Base-by-base conservation (phyloP, 1,284 basidiomycete species). In the Golubevia pallescens region DNA sequence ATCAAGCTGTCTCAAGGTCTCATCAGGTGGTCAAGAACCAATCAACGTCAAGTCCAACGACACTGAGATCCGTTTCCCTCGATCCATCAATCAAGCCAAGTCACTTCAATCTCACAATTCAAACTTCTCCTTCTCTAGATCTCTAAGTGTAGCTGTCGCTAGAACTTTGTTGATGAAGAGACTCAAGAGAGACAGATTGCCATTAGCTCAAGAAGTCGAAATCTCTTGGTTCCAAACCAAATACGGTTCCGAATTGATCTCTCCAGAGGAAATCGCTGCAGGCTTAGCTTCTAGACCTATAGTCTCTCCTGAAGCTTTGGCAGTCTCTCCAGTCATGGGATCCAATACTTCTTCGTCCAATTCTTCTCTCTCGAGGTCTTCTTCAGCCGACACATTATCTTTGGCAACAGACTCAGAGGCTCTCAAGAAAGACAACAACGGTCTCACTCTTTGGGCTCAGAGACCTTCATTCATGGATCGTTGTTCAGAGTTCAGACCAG, bases 291-390 rank as follows among this genome's bases (percentile, higher is more conserved):
- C 71, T 55, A 62, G 68, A 48, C 70, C 66, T 61, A 65, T 62
- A 63, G 71, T 73, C 10, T 70, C 65, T 23, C 73, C 75, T 2
- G 77, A 80, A 58, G 77, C 77, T 14, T 65, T 80, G n/a, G 68
- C 73, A 2, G 70, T 65, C 53, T 65, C 75, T 23, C 75, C 75
- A 2, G 68, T 75, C 32, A 60, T 65, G 55, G 28, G 57, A n/a
- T 24, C 60, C 24, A 3, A 10, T 32, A 23, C 57, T 5, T 4
- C 60, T 65, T 5, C 57, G 62, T 16, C 51, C 64, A 21, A 60
- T 65, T 57, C 57, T 52, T 38, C 32, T 14, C 34, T 16, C 19
- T 60, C 19, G 55, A 48, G 42, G 10, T 48, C 42, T 16, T 48
- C 42, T 48, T 48, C 42, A 48, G 8, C 42, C 42, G 42, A 48